phyloP scores from a whole-genome alignment of 805 yeast species.

The Candida methanosorbosa region DNA sequence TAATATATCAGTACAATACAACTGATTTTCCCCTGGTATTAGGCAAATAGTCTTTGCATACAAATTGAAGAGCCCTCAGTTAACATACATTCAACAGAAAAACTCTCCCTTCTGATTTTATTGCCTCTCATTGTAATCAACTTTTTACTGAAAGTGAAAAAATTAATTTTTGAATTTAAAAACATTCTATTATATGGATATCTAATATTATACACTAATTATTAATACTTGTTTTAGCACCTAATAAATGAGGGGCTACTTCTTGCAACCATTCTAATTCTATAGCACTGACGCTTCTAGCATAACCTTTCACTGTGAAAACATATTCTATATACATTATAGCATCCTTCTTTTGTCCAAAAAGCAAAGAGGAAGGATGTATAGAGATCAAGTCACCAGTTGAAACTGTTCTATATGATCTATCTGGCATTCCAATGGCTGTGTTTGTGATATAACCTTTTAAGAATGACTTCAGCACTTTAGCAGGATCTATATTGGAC shows the following conservation, averaged over 20 bases:
- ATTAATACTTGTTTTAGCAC: neutral
- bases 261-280: slow-evolving; percentile 83
- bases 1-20: neutral
- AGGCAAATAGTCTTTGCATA: too few species aligned
- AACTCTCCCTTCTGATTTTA: too few species aligned
- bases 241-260: slow-evolving; percentile 54
- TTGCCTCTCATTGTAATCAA: too few species aligned
- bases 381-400: slow-evolving; percentile 80
- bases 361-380: slow-evolving; percentile 85
- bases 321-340: slow-evolving; percentile 94
- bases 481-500: slow-evolving; percentile 38
- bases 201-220: neutral
- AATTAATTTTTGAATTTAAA: too few species aligned
- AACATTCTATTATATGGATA: neutral
- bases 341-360: slow-evolving; percentile 76
- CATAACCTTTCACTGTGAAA: slow-evolving; percentile 87
- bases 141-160: too few species aligned
- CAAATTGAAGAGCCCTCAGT: too few species aligned
- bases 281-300: slow-evolving; percentile 76
- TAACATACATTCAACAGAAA: too few species aligned
- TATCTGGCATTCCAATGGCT: slow-evolving; percentile 91
- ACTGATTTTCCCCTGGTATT: too few species aligned
- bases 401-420: slow-evolving; percentile 79
- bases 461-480: slow-evolving; percentile 69
- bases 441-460: slow-evolving; percentile 81